phyloP scores from a whole-genome alignment of 306 rosid genomes.

The Sphenostylis stenocarpa region DNA sequence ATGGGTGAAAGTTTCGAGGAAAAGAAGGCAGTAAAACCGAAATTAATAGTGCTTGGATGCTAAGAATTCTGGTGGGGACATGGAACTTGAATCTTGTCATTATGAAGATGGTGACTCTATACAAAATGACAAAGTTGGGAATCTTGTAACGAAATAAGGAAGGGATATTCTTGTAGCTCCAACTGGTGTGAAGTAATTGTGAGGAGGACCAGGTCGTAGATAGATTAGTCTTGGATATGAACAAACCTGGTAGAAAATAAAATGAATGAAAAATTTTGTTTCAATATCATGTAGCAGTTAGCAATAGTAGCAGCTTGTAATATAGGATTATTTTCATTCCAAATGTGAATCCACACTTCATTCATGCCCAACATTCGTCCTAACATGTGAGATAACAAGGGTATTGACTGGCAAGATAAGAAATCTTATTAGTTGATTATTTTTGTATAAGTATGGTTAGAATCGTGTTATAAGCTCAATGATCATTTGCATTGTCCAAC shows the following conservation, averaged over 20 bases:
- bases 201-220: not conserved
- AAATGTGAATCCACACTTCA: not conserved
- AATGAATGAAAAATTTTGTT: not conserved
- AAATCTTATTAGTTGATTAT: not conserved
- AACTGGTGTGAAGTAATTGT: not conserved
- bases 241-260: not conserved
- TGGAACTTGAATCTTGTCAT: slow-evolving; percentile 21
- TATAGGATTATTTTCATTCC: not conserved
- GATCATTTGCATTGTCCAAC: not conserved
- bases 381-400: not conserved
- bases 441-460: not conserved
- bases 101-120: slow-evolving; percentile 4
- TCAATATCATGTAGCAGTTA: not conserved
- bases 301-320: not conserved
- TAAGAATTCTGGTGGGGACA: slow-evolving; percentile 15
- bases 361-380: not conserved
- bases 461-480: too few species aligned
- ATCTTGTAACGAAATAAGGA: too few species aligned
- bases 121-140: not conserved
- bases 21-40: not conserved
- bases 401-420: not conserved
- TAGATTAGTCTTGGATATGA: not conserved
- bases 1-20: not conserved
- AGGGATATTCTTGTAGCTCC: not conserved
- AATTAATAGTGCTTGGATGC: not conserved